Conservation (phyloP, 768 basidiomycete genomes). For the Punctularia strigosozonata region DNA sequence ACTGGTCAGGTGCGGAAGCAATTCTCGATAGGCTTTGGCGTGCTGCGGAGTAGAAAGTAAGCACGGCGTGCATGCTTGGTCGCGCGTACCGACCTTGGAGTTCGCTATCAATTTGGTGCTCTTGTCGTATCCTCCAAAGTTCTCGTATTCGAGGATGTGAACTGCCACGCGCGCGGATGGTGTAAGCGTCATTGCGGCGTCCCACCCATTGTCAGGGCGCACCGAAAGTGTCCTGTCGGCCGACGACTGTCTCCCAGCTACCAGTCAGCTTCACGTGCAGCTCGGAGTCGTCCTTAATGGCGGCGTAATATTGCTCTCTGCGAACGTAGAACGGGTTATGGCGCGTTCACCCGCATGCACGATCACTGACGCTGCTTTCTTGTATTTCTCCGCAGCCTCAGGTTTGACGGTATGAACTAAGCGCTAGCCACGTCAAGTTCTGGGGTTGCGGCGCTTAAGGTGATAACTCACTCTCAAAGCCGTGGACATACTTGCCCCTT, state of each 20-base stretch:
- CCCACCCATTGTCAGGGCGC: constrained; percentile 21
- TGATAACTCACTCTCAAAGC: constrained; percentile 60
- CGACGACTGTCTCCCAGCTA: constrained; percentile 86
- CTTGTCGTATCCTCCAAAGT: constrained; percentile 82
- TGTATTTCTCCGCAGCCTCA: constrained; percentile 71
- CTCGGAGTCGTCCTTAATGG: constrained; percentile 60
- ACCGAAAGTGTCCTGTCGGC: constrained; percentile 83
- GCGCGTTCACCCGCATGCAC: background rate
- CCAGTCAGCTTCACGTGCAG: constrained; percentile 84
- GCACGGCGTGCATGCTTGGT: constrained; percentile 2
- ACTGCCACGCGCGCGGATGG: constrained; percentile 17
- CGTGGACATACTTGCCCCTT: constrained; percentile 89
- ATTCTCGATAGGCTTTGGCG: constrained; percentile 48
- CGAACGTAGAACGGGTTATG: constrained; percentile 3
- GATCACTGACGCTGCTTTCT: constrained; percentile 69
- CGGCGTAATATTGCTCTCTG: constrained; percentile 78
- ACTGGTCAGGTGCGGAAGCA: constrained; percentile 67
- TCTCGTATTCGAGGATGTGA: constrained; percentile 88
- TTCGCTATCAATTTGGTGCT: constrained; percentile 48
- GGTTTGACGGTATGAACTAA: constrained; percentile 86
- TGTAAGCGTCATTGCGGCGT: background rate
- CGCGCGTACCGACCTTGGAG: constrained; percentile 38
- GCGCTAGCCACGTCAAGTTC: too few species aligned
- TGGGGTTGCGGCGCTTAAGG: constrained; percentile 3
- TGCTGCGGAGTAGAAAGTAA: constrained; percentile 31